Evolutionary conservation across 2,329 filamentous ascomycete species (phyloP).

Genomic region (Conoideocrella luteorostrata): DNA sequence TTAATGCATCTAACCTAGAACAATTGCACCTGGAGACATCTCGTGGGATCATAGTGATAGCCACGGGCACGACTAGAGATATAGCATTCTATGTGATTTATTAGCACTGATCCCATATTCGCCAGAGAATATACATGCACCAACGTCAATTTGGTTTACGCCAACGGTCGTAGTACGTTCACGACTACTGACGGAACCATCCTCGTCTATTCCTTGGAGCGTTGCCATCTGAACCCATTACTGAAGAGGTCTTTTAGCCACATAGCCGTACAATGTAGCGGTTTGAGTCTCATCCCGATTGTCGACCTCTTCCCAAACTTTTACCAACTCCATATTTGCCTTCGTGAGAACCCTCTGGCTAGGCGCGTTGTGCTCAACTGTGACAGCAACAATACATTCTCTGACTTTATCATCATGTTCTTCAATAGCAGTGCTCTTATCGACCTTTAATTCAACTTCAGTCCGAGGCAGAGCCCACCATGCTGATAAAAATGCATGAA

Average conservation of each 20-base stretch:
- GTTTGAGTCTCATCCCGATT: conserved; percentile 10
- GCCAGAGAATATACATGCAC: too few relatives aligned
- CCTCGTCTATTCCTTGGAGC: too few relatives aligned
- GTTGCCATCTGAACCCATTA: too few relatives aligned
- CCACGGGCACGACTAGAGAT: too few relatives aligned
- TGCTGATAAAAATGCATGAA: conserved; percentile 36
- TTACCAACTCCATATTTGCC: conserved; percentile 42
- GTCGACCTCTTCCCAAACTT: conserved; percentile 29
- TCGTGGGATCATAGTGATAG: too few relatives aligned
- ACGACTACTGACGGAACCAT: too few relatives aligned
- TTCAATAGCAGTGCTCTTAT: conserved; percentile 27
- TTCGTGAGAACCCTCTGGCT: conserved; percentile 48
- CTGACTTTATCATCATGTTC: conserved; percentile 17
- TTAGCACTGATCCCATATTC: too few relatives aligned
- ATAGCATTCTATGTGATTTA: too few relatives aligned
- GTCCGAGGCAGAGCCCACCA: conserved; percentile 46
- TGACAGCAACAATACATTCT: conserved; percentile 40
- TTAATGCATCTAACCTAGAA: too few relatives aligned
- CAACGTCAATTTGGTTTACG: too few relatives aligned
- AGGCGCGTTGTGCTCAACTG: conserved; percentile 40
- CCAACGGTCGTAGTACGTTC: too few relatives aligned
- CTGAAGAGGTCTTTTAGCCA: conserved; percentile 1
- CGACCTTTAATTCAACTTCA: conserved; percentile 37
- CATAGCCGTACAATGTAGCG: conserved; percentile 20
- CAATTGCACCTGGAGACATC: too few relatives aligned